These are phyloP conservation scores for Zygosaccharomyces kombuchaensis DNA, from an alignment of 805 yeast species.

Conservation along the genomic window DNA sequence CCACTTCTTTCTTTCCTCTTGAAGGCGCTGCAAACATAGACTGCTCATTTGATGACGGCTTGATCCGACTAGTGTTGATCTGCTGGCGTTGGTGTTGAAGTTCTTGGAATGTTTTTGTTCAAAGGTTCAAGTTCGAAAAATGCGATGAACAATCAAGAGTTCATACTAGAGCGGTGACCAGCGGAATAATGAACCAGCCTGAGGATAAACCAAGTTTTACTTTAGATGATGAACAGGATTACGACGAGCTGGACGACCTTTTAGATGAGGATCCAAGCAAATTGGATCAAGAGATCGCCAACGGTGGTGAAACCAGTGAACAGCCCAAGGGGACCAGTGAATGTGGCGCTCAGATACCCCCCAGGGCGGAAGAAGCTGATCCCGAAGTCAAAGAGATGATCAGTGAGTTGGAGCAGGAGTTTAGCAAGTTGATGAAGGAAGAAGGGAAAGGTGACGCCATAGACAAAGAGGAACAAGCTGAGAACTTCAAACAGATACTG, in stretches of 20 bases:
- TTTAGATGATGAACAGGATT: slow-evolving; percentile 39
- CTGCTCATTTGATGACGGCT: slow-evolving; percentile 37
- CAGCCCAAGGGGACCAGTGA: slow-evolving; percentile 15
- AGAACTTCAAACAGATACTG: slow-evolving; percentile 37
- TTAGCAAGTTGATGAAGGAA: slow-evolving; percentile 23
- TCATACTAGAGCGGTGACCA: not conserved
- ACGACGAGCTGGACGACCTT: slow-evolving; percentile 76
- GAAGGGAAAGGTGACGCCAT: slow-evolving; percentile 15
- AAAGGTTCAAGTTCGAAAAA: not conserved
- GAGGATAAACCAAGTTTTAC: not conserved
- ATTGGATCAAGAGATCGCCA: slow-evolving; percentile 33
- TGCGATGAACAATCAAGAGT: not conserved
- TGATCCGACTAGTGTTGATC: not conserved
- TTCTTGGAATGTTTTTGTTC: not conserved
- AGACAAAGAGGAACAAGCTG: slow-evolving; percentile 18
- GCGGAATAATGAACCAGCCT: not conserved
- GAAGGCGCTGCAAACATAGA: slow-evolving; percentile 76
- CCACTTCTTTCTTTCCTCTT: slow-evolving; percentile 97
- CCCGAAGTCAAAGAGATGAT: slow-evolving; percentile 35
- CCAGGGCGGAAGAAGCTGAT: slow-evolving; percentile 15
- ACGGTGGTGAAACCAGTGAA: slow-evolving; percentile 17
- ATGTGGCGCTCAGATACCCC: not conserved
- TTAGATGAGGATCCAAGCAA: slow-evolving; percentile 61
- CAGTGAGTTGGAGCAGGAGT: slow-evolving; percentile 26
- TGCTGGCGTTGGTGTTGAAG: not conserved